phyloP scores from a whole-genome alignment of 1,139 yeast genomes.

The Hyphopichia khmerensis region DNA sequence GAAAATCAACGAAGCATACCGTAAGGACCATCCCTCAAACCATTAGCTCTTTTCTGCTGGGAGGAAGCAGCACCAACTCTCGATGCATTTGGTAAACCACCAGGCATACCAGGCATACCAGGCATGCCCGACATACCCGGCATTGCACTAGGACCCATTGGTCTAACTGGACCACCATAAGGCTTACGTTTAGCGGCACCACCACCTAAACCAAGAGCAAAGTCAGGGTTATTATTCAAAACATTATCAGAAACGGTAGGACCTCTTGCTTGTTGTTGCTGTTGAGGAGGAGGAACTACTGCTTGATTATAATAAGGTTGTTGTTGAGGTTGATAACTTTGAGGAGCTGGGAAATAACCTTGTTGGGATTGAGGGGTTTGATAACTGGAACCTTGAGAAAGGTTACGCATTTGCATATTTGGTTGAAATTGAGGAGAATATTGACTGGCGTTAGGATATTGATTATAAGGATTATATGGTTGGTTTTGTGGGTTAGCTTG shows the following conservation, averaged over 20 bases:
- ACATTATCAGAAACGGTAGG: slow-evolving; percentile 49
- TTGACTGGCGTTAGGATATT: slow-evolving; percentile 5
- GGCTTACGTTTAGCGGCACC: slow-evolving; percentile 23
- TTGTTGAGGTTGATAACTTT: slow-evolving; percentile 10
- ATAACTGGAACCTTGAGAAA: not conserved
- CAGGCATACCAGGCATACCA: not conserved
- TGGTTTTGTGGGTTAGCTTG: not conserved
- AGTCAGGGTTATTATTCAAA: slow-evolving; percentile 54
- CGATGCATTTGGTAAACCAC: slow-evolving; percentile 6
- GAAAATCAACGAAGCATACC: slow-evolving; percentile 6
- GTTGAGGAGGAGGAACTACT: slow-evolving; percentile 9
- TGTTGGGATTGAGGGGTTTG: not conserved
- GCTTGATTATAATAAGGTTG: slow-evolving; percentile 10
- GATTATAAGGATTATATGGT: slow-evolving; percentile 7
- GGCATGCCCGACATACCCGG: slow-evolving; percentile 5
- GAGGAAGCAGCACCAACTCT: slow-evolving; percentile 1
- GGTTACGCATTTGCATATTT: not conserved
- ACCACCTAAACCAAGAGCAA: slow-evolving; percentile 31
- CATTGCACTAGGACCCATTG: slow-evolving; percentile 10
- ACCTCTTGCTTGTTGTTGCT: slow-evolving; percentile 10
- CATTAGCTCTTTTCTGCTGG: slow-evolving; percentile 4
- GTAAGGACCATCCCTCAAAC: slow-evolving; percentile 8
- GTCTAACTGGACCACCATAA: slow-evolving; percentile 3
- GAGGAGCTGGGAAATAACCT: slow-evolving; percentile 11
- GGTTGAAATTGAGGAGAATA: slow-evolving; percentile 4